Base-by-base conservation (phyloP, 441 rosid genomes). In the Jatropha multifida region DNA sequence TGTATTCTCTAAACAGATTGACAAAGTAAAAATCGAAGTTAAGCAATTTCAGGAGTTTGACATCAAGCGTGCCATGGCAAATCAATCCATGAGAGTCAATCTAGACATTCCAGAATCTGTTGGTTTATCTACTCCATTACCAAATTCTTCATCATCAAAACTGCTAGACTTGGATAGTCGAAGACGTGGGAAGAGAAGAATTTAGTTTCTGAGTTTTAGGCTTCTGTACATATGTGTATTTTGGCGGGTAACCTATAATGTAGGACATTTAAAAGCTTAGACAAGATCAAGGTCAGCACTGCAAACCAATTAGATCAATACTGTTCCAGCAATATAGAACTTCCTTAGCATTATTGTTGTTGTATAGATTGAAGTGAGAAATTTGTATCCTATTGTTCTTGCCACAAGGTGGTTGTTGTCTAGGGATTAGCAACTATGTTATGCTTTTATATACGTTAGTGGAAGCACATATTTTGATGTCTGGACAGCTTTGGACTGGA, bases 81-180 rank as follows among this genome's bases (percentile, higher is more conserved):
- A 80, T 46, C 84, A 84, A 65, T 75, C 92, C n/a, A 77, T 80
- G 89, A 81, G 63, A 44, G 86, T 74, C 74, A 86, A 85, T 85
- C 90, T 93, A 61, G 99, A 95, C 83, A 93, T 92, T 78, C 98
- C 98, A 20, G 97, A 92, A 81, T 93, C 99, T 59, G 80, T 92
- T 80, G 98, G 97, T 74, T 49, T 95, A 17, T 85, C 85, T 67
- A 75, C 88, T 37, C 92, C 87, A 71, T 74, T 84, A 52, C 92
- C 84, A 6, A 80, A 80, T 37, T 74, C 75, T 51, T 82, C 94
- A 51, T 86, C 92, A 23, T 82, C 93, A 65, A 90, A 90, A 80
- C 86, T 90, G n/a, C 74, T 81, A 65, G 97, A 89, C 83, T 81
- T 89, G 71, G 99, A 90, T 65, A 81, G 72, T 7, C 78, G 90